A percentile compares a stretch with the other conserved stretches of the same genome.
phyloP scores from a whole-genome alignment of 2,329 filamentous ascomycete species.

The Talaromyces piceae region DNA sequence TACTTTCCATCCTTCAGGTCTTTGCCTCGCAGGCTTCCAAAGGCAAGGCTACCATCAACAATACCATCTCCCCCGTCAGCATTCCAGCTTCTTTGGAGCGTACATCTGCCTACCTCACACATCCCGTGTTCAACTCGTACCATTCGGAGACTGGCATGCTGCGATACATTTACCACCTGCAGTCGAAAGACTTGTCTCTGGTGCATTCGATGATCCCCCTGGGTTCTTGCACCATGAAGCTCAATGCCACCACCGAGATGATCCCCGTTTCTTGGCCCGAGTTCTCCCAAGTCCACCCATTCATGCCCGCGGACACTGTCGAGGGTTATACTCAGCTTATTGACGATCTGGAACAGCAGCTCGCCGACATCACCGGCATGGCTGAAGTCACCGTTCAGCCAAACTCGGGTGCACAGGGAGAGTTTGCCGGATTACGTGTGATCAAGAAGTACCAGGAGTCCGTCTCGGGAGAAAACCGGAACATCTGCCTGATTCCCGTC shows the following conservation, averaged over 20 bases:
- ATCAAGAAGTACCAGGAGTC: conserved; percentile 79
- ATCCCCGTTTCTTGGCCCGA: conserved; percentile 69
- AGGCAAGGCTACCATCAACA: conserved; percentile 24
- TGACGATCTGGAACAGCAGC: conserved; percentile 62
- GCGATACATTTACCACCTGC: conserved; percentile 85
- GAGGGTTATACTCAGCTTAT: conserved; percentile 66
- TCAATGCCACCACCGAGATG: conserved; percentile 93
- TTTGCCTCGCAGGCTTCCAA: conserved; percentile 42
- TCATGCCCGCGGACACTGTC: conserved; percentile 57
- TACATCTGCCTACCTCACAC: conserved; percentile 69
- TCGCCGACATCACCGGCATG: conserved; percentile 82
- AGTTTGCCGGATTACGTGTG: conserved; percentile 81
- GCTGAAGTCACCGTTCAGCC: conserved; percentile 83
- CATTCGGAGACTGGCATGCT: conserved; percentile 93
- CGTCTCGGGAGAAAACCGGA: conserved; percentile 58
- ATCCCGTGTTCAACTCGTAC: conserved; percentile 90
- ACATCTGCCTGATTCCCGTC: conserved; percentile 89
- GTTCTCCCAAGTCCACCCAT: conserved; percentile 75
- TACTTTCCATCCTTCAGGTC: conserved; percentile 50
- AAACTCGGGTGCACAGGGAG: conserved; percentile 92
- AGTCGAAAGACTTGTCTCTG: conserved; percentile 88
- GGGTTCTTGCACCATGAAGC: conserved; percentile 97
- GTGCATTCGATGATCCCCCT: conserved; percentile 97
- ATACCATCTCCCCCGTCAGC: conserved; percentile 32
- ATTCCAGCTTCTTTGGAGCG: conserved; percentile 55